Conservation (phyloP, 2,329 filamentous ascomycete species). For the Diaporthe vaccinii region DNA sequence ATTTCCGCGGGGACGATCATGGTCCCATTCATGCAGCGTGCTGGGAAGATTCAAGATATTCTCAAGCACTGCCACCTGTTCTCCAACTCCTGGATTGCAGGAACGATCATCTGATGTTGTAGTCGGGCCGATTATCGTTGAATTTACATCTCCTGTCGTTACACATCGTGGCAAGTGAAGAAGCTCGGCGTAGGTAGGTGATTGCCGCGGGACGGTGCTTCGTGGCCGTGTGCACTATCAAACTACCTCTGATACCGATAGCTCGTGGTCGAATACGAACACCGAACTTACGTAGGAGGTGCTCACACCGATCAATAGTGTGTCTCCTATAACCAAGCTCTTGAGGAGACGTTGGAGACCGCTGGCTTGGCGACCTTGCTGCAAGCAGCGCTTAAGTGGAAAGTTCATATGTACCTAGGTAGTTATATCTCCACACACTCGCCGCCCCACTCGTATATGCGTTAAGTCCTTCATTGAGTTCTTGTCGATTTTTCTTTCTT, state of each 20-base stretch:
- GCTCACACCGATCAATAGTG: background rate
- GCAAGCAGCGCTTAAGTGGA: background rate
- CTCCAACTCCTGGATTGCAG: background rate
- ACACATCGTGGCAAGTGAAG: background rate
- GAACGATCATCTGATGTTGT: background rate
- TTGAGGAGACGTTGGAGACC: background rate
- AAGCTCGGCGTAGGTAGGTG: background rate
- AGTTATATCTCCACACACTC: background rate
- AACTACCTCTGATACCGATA: background rate
- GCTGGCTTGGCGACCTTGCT: background rate
- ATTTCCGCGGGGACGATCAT: background rate
- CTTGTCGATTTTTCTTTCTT: background rate
- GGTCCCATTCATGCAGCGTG: background rate
- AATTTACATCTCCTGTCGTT: background rate
- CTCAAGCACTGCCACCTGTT: background rate
- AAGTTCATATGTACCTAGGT: no score
- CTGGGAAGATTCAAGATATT: background rate
- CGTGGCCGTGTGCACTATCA: background rate
- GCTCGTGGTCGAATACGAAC: background rate
- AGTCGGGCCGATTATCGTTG: background rate
- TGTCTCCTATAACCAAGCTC: background rate
- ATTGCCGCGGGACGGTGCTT: background rate
- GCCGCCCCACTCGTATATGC: background rate
- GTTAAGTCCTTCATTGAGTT: background rate
- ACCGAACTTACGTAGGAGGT: background rate